Evolutionary conservation across 805 yeast genomes (phyloP).

Genomic region (Barnettozyma pratensis): DNA sequence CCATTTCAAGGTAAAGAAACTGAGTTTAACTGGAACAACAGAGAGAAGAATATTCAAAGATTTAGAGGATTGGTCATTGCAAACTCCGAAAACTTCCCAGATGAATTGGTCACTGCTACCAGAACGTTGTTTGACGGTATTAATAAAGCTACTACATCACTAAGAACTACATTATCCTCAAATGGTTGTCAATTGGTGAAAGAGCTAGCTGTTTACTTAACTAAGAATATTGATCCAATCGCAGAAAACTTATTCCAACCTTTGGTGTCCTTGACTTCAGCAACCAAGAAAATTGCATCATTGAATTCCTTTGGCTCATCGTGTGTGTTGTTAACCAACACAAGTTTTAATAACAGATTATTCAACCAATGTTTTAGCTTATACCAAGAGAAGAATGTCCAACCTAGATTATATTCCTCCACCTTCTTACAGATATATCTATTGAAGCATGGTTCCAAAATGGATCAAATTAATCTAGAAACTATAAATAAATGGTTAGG

Average conservation of each 20-base stretch:
- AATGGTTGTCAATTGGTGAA: constrained; percentile 74
- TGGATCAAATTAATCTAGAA: constrained; percentile 31
- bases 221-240: constrained; percentile 26
- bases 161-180: constrained; percentile 77
- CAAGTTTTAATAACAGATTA: constrained; percentile 48
- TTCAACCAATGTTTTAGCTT: constrained; percentile 46
- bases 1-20: constrained; percentile 75
- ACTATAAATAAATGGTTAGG: constrained; percentile 44
- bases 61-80: constrained; percentile 62
- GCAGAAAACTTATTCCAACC: constrained; percentile 30
- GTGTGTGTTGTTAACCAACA: constrained; percentile 49
- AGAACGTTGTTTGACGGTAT: constrained; percentile 50
- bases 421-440: constrained; percentile 64
- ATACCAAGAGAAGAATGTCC: constrained; percentile 62
- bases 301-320: constrained; percentile 31
- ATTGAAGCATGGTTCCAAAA: constrained; percentile 40
- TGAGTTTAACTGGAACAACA: constrained; percentile 75
- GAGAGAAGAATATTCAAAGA: constrained; percentile 59
- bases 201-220: constrained; percentile 40
- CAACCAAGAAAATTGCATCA: constrained; percentile 33
- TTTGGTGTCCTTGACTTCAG: constrained; percentile 29
- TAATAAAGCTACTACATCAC: constrained; percentile 59
- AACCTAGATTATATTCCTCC: constrained; percentile 65
- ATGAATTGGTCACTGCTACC: constrained; percentile 31
- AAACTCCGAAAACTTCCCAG: constrained; percentile 38